Conservation (phyloP, 371 early-diverging fungal species). For the Rhizopus sp. region DNA sequence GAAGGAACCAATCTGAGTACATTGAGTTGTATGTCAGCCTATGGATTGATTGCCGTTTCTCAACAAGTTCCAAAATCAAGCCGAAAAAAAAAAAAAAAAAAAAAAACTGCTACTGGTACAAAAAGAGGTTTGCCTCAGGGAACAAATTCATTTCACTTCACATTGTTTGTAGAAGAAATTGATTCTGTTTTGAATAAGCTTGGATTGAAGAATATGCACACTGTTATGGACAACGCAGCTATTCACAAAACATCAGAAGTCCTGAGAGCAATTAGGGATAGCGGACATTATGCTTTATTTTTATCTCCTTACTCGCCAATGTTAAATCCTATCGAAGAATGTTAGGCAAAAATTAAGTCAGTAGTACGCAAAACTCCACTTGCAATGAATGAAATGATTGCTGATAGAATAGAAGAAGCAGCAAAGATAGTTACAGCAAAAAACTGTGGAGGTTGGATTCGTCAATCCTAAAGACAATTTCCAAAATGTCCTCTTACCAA, state of each 20-base stretch:
- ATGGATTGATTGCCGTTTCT: slow-evolving; percentile 11
- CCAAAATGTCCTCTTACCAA: slow-evolving; percentile 6
- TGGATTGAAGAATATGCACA: slow-evolving; percentile 21
- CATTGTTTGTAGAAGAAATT: slow-evolving; percentile 22
- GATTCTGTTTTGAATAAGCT: slow-evolving; percentile 14
- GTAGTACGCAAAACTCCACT: not conserved
- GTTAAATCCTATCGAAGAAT: slow-evolving; percentile 22
- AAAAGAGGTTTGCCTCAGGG: slow-evolving; percentile 12
- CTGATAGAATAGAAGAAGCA: too few species aligned
- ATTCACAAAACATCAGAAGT: slow-evolving; percentile 18
- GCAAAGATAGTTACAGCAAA: too few species aligned
- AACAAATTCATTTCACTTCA: slow-evolving; percentile 15
- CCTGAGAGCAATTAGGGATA: slow-evolving; percentile 13
- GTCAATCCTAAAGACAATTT: slow-evolving; percentile 11
- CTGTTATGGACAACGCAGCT: slow-evolving; percentile 18
- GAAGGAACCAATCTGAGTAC: slow-evolving; percentile 9
- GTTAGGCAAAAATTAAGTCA: slow-evolving; percentile 10
- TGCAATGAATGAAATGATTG: too few species aligned
- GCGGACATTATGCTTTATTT: slow-evolving; percentile 17
- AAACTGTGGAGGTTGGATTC: too few species aligned
- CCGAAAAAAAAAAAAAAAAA: slow-evolving; percentile 6
- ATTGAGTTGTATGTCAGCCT: slow-evolving; percentile 13
- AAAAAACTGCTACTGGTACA: slow-evolving; percentile 10
- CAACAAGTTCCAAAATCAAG: slow-evolving; percentile 14
- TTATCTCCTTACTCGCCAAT: slow-evolving; percentile 17